phyloP scores from a whole-genome alignment of 129 eudicot species.

The Artemisia tridentata region DNA sequence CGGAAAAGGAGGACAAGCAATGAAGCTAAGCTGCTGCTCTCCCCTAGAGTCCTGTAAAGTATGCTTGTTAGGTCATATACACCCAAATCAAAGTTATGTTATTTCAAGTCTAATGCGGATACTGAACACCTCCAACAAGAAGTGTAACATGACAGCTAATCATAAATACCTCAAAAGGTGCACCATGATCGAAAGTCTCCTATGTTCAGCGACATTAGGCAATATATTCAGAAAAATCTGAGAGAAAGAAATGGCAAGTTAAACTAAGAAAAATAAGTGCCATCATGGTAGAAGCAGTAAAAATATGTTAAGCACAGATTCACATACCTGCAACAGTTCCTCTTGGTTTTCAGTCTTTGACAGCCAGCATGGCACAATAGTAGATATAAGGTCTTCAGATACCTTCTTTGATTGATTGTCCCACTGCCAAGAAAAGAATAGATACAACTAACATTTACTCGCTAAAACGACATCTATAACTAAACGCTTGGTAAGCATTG shows the following conservation, averaged over 20 bases:
- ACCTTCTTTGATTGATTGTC: conserved; percentile 70
- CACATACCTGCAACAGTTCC: conserved; percentile 65
- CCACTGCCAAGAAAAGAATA: conserved; percentile 41
- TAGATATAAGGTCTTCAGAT: conserved; percentile 78
- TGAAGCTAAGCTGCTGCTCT: conserved; percentile 64
- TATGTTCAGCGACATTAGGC: conserved; percentile 71
- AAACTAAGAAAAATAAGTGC: not conserved
- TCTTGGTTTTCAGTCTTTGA: conserved; percentile 45
- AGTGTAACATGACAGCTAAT: conserved; percentile 1
- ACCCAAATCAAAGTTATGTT: not conserved
- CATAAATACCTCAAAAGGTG: conserved; percentile 66
- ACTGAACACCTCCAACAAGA: not conserved
- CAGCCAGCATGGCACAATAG: conserved; percentile 83
- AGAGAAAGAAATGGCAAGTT: conserved; percentile 1
- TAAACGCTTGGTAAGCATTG: too few relatives aligned
- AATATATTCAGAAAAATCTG: conserved; percentile 66
- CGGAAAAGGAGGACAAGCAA: conserved; percentile 69
- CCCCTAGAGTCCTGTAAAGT: conserved; percentile 78
- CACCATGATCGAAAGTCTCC: conserved; percentile 59
- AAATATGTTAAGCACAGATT: conserved; percentile 5
- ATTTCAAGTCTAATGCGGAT: not conserved
- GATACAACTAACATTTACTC: not conserved
- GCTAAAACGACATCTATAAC: too few relatives aligned
- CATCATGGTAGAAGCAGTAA: not conserved
- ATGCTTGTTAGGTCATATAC: conserved; percentile 7